Evolutionary conservation across 768 basidiomycete genomes (phyloP), one percentile per base, ranked within the genome.

Genomic region (Leccinum disarticulatum): DNA sequence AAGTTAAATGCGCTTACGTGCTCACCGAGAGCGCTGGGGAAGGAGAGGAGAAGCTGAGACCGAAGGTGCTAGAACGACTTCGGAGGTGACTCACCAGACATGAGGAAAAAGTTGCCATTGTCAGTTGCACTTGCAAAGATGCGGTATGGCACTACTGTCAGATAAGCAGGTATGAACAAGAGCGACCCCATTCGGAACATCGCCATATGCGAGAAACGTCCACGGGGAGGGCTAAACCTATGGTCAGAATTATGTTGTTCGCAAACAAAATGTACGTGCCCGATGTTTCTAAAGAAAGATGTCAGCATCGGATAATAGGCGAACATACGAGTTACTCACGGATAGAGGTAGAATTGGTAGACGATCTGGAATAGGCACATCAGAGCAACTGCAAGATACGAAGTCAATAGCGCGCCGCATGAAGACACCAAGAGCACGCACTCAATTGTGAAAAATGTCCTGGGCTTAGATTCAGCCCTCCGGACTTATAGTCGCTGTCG

Each of bases 331-430:
- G 33, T 0, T 6, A 80, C 91, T 74, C 69, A 93, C 90, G 91
- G 91, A 79, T 94, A 94, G 36, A 93, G 81, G 69, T 92, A 86
- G 70, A 93, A 95, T 68, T 95, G 95, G 70, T 95, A 96, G 38
- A 87, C 85, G 54, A 97, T 90, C 73, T 95, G 94, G 61, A 87
- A 91, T n/a, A 94, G 80, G 73, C 93, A 95, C 95, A 97, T 96
- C 57, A 96, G 66, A 6, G 91, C 92, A 70, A 91, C 91, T 93
- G 64, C n/a, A 53, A 58, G 36, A 63, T 15, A n/a, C 30, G 3
- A 19, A 57, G 46, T 56, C 48, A 61, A 63, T 6, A 7, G 0
- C 25, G 52, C 27, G 58, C n/a, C 22, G 63, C 30, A 65, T 50
- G 22, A 36, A 28, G 14, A 28, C 41, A 46, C 6, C 15, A 53